A percentile compares a stretch with the other conserved stretches of the same genome.
phyloP scores from a whole-genome alignment of 2,329 filamentous ascomycete species.

The Pyrenochaeta sp. region DNA sequence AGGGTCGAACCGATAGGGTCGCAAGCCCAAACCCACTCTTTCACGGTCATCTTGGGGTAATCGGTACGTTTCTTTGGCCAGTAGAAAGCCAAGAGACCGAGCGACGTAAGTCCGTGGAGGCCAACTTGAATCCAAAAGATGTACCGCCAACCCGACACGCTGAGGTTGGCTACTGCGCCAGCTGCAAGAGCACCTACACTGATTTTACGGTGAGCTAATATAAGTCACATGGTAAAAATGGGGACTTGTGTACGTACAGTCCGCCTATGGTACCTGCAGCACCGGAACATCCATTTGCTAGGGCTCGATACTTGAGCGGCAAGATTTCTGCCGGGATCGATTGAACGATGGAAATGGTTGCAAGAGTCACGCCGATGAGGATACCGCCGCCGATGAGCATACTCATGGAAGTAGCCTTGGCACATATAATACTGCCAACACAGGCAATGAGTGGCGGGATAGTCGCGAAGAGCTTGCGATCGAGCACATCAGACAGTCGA shows the following conservation, averaged over 20 bases:
- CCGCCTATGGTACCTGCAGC: slow-evolving; percentile 62
- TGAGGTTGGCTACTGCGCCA: slow-evolving; percentile 61
- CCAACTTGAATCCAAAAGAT: slow-evolving; percentile 69
- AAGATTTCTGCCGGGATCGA: slow-evolving; percentile 66
- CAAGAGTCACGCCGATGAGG: slow-evolving; percentile 63
- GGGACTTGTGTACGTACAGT: slow-evolving; percentile 51
- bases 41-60: slow-evolving; percentile 35
- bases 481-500: slow-evolving; percentile 64
- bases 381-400: slow-evolving; percentile 67
- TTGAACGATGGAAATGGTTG: slow-evolving; percentile 64
- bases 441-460: slow-evolving; percentile 64
- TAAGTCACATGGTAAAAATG: neutral
- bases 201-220: slow-evolving; percentile 1
- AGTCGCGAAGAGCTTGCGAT: slow-evolving; percentile 63
- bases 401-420: slow-evolving; percentile 63
- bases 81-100: slow-evolving; percentile 56
- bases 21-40: slow-evolving; percentile 40
- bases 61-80: slow-evolving; percentile 43
- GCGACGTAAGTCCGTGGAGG: slow-evolving; percentile 58
- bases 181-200: slow-evolving; percentile 61
- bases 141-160: slow-evolving; percentile 60
- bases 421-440: slow-evolving; percentile 62
- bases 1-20: slow-evolving; percentile 40
- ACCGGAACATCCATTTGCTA: slow-evolving; percentile 64
- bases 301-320: slow-evolving; percentile 64